A percentile compares a stretch with the other conserved stretches of the same genome.
Conservation (phyloP, 495 filamentous ascomycete species). For the Oleoguttula mirabilis region DNA sequence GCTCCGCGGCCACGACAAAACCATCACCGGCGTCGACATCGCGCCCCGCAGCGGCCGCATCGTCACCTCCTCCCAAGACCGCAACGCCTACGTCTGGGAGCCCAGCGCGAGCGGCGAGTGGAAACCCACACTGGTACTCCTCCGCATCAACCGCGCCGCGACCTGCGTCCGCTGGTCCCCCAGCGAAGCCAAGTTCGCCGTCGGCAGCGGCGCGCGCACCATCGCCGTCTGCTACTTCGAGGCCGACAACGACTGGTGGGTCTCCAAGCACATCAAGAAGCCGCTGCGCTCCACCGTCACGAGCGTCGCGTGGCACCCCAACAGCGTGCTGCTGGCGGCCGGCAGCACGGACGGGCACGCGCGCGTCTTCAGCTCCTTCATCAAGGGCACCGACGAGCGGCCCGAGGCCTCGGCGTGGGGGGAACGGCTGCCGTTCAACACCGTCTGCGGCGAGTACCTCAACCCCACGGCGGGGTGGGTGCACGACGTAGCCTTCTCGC, state of each 20-base stretch:
- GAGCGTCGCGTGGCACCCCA: constrained; percentile 89
- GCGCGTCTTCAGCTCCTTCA: constrained; percentile 85
- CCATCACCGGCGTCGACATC: constrained; percentile 90
- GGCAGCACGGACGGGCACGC: constrained; percentile 97
- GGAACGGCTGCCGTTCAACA: constrained; percentile 90
- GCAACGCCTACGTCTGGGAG: constrained; percentile 97
- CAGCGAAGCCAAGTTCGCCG: constrained; percentile 91
- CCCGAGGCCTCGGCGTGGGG: constrained; percentile 89
- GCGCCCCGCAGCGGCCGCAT: constrained; percentile 81
- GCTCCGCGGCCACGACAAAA: constrained; percentile 92
- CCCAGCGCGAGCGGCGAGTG: constrained; percentile 77
- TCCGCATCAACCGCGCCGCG: constrained; percentile 92
- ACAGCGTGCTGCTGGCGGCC: constrained; percentile 85
- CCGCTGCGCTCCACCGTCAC: constrained; percentile 94
- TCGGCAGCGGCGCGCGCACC: constrained; percentile 86
- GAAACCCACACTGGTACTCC: constrained; percentile 93
- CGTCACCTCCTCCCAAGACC: constrained; percentile 95
- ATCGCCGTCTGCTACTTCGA: constrained; percentile 99
- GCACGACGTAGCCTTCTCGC: constrained; percentile 81
- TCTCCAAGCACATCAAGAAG: constrained; percentile 97
- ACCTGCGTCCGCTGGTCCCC: constrained; percentile 97
- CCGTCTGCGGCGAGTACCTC: constrained; percentile 88
- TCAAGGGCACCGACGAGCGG: constrained; percentile 82
- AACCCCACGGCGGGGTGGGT: constrained; percentile 97
- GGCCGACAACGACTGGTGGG: constrained; percentile 99